Evolutionary conservation across 225 moss, liverwort and hornwort genomes (phyloP), one percentile per base, ranked within the genome.

Genomic region (Takakia lepidozioides): DNA sequence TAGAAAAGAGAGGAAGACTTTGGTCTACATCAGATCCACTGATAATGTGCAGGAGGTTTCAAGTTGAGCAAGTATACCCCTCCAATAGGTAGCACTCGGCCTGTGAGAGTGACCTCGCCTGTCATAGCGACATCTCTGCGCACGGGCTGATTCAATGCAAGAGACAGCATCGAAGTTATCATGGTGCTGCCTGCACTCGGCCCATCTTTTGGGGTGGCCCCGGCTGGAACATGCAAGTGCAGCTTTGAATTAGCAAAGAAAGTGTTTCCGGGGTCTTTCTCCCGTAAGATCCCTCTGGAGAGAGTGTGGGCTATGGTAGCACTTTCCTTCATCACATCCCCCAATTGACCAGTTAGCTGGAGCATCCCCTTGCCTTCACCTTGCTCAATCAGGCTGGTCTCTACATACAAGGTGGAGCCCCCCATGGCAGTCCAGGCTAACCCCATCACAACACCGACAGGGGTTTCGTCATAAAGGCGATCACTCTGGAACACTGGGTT

Each of bases 371-470:
- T 95, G 16, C 86, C 95, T 56, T 87, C 86, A 23, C 71, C 74
- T 71, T 95, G 84, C 60, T 95, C 95, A n/a, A 95, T 78, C 19
- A 90, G 21, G 44, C 80, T 87, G 9, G 95, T 95, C 63, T 95
- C 95, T 11, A 95, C 87, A 56, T 95, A 95, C 15, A 95, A 66
- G 4, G 93, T 95, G 30, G 93, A 95, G 36, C 93, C 93, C 25
- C 93, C 93, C 93, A 95, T 95, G 16, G 93, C 93, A 32, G 93
- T 95, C 93, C 93, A 95, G 18, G 93, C 93, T 41, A 95, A 71
- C 29, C 95, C 95, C 95, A 95, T 95, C 49, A 95, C 95, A 19
- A 95, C 95, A 52, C 95, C 95, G 49, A 95, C 69, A 38, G 95
- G 95, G 38, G 95, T 95, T 47, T 86, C 77, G 52, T 90, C 90